Evolutionary conservation across 139 green algal species (phyloP).

Genomic region (Chlamydomonas eustigma): DNA sequence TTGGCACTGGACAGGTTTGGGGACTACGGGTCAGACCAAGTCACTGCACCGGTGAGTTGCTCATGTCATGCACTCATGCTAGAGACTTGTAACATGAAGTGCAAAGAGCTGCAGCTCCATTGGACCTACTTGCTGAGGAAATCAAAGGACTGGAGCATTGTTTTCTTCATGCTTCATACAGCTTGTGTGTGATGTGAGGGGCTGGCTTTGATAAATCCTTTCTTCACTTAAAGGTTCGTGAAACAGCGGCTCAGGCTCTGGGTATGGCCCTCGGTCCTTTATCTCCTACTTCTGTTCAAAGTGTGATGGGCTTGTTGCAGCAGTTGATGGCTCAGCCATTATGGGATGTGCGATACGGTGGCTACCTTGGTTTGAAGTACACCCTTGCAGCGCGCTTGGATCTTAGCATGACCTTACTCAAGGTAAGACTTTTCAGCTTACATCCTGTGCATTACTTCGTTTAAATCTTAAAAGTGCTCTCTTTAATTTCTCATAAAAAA

Average conservation of each 20-base stretch:
- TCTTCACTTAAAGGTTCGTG: slow-evolving; percentile 89
- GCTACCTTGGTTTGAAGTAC: slow-evolving; percentile 90
- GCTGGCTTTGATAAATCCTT: not conserved
- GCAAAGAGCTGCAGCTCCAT: slow-evolving; percentile 4
- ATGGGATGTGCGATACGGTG: slow-evolving; percentile 51
- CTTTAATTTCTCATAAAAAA: too few relatives aligned
- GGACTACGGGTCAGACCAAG: slow-evolving; percentile 91
- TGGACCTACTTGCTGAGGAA: not conserved
- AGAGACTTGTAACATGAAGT: not conserved
- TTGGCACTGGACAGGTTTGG: slow-evolving; percentile 92
- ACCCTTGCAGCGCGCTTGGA: slow-evolving; percentile 64
- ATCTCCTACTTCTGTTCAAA: slow-evolving; percentile 18
- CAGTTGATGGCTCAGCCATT: slow-evolving; percentile 45
- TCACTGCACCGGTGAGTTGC: slow-evolving; percentile 15
- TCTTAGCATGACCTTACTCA: slow-evolving; percentile 46
- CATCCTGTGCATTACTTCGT: too few relatives aligned
- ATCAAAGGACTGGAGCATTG: not conserved
- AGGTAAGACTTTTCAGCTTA: too few relatives aligned
- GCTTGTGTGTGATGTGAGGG: not conserved
- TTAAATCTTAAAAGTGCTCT: too few relatives aligned
- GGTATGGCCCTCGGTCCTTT: slow-evolving; percentile 52
- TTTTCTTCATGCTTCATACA: not conserved
- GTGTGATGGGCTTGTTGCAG: slow-evolving; percentile 55
- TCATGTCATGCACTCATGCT: not conserved
- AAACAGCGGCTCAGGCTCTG: slow-evolving; percentile 92